A percentile compares a stretch with the other conserved stretches of the same genome.
These are phyloP conservation scores for Melastoma candidum DNA, from an alignment of 441 rosid species.

Conservation along the genomic window DNA sequence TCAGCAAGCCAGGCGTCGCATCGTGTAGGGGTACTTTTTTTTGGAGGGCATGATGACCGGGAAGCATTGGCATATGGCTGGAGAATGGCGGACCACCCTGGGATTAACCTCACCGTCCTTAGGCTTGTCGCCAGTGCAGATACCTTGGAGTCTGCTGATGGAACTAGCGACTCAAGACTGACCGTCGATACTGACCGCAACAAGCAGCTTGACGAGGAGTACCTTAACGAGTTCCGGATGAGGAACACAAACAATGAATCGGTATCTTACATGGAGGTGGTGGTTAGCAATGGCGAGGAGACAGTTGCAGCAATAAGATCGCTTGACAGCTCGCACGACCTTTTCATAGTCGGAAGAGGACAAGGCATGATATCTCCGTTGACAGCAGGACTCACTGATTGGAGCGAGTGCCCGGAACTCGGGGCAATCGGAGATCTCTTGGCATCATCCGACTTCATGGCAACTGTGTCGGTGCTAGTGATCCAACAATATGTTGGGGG, in stretches of 20 bases:
- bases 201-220: slow-evolving; percentile 18
- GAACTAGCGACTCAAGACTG: neutral
- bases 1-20: slow-evolving; percentile 8
- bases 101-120: slow-evolving; percentile 22
- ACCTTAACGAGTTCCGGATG: slow-evolving; percentile 24
- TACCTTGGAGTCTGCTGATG: neutral
- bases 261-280: slow-evolving; percentile 17
- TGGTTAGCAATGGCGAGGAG: slow-evolving; percentile 26
- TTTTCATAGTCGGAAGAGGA: slow-evolving; percentile 30
- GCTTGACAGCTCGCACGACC: slow-evolving; percentile 13
- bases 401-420: slow-evolving; percentile 34
- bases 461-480: slow-evolving; percentile 24
- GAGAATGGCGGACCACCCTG: slow-evolving; percentile 25
- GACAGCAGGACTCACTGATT: slow-evolving; percentile 24
- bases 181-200: slow-evolving; percentile 2
- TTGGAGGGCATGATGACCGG: slow-evolving; percentile 44
- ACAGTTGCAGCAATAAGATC: slow-evolving; percentile 13
- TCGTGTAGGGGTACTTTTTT: slow-evolving; percentile 20
- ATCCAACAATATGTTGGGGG: slow-evolving; percentile 18
- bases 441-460: slow-evolving; percentile 16
- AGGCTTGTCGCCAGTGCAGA: slow-evolving; percentile 18
- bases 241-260: slow-evolving; percentile 10
- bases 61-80: slow-evolving; percentile 30
- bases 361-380: slow-evolving; percentile 20
- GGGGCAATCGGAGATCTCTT: slow-evolving; percentile 30